Conservation (phyloP, 306 rosid genomes). For the Gastrolobium villosum region DNA sequence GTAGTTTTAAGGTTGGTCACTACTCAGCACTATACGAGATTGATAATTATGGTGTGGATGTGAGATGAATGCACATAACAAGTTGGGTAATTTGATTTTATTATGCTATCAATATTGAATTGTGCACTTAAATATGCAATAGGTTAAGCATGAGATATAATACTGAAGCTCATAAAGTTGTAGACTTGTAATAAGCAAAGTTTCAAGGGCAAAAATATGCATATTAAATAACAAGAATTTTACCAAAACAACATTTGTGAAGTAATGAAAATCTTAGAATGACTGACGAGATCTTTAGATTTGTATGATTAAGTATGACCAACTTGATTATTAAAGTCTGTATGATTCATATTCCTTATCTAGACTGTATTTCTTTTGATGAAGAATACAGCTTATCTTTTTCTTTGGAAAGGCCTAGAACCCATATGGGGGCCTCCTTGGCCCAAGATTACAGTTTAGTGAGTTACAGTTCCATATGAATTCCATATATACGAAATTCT, state of each 20-base stretch:
- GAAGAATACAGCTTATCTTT: neutral
- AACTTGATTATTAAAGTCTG: neutral
- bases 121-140: neutral
- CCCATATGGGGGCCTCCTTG: no score
- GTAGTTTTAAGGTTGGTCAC: no score
- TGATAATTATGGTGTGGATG: neutral
- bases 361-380: slow-evolving; percentile 6
- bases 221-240: no score
- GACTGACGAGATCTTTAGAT: neutral
- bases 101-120: slow-evolving; percentile 4
- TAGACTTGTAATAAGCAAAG: neutral
- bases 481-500: neutral
- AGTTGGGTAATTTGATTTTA: neutral
- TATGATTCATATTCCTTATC: slow-evolving; percentile 20
- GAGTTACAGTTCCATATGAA: neutral
- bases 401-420: neutral
- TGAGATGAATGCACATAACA: neutral
- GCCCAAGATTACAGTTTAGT: neutral
- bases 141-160: neutral
- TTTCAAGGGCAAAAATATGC: neutral
- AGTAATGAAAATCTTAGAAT: neutral
- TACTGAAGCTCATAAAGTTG: neutral
- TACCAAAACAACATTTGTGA: neutral
- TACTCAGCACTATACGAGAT: no score
- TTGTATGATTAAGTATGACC: neutral